Percentiles rank a stretch among this genome's conserved stretches.
Evolutionary conservation across 441 rosid genomes (phyloP).

Genomic region (Pelargonium australe): DNA sequence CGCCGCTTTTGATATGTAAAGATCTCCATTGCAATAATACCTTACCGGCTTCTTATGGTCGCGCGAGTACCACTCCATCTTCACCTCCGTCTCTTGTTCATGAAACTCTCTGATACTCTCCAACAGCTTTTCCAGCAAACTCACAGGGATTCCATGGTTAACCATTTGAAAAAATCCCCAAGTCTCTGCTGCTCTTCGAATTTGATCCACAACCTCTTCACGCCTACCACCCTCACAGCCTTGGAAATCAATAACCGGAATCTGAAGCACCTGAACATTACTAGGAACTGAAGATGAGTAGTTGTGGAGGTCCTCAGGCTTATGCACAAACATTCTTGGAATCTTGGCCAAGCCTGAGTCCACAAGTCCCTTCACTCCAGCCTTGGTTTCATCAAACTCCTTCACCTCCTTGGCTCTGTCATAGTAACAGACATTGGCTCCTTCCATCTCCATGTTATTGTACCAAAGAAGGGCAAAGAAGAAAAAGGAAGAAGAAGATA

Average conservation of each 20-base stretch:
- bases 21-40: constrained; percentile 39
- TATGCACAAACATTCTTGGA: constrained; percentile 39
- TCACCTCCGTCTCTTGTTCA: constrained; percentile 40
- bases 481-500: background rate
- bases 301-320: constrained; percentile 21
- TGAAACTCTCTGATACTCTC: constrained; percentile 35
- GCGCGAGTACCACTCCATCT: constrained; percentile 43
- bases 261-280: constrained; percentile 10
- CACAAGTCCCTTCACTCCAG: constrained; percentile 44
- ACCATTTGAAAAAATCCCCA: constrained; percentile 61
- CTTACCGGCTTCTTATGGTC: constrained; percentile 31
- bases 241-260: constrained; percentile 48
- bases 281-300: background rate
- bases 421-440: constrained; percentile 19
- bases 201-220: constrained; percentile 24
- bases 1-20: constrained; percentile 36
- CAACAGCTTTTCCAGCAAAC: constrained; percentile 39
- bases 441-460: constrained; percentile 8
- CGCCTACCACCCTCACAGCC: constrained; percentile 23
- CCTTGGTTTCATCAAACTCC: constrained; percentile 41
- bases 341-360: constrained; percentile 34
- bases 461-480: background rate
- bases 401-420: constrained; percentile 33
- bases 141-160: constrained; percentile 42
- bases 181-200: constrained; percentile 33